phyloP scores from a whole-genome alignment of 1,284 basidiomycete species.

The Stereum hirsutum region DNA sequence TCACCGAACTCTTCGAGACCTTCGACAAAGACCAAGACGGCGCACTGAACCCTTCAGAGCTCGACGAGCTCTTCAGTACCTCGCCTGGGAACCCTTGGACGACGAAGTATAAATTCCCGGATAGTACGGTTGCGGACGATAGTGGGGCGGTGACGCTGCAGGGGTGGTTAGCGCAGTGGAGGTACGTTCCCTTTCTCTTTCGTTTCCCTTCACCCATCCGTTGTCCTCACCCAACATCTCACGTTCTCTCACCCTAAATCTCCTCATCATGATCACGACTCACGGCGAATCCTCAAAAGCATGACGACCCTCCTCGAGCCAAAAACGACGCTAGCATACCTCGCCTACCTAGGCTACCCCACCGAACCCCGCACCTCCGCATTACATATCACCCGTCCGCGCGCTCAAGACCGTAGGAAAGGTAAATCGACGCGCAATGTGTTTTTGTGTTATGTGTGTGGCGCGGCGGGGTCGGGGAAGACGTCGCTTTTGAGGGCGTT shows the following conservation, averaged over 20 bases:
- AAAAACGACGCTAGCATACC: conserved; percentile 86
- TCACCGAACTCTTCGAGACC: conserved; percentile 94
- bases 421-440: conserved; percentile 85
- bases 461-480: conserved; percentile 94
- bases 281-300: conserved; percentile 36
- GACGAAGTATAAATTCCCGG: conserved; percentile 77
- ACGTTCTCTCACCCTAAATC: not conserved
- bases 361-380: conserved; percentile 70
- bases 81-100: conserved; percentile 94
- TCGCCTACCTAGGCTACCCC: conserved; percentile 91
- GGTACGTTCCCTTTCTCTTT: conserved; percentile 36
- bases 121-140: conserved; percentile 87
- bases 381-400: conserved; percentile 71
- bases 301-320: conserved; percentile 97
- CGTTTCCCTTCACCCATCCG: not conserved
- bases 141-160: conserved; percentile 88
- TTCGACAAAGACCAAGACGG: conserved; percentile 99
- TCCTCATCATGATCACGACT: not conserved
- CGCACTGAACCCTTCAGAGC: conserved; percentile 78
- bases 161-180: conserved; percentile 99
- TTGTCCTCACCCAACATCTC: no score
- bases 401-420: conserved; percentile 81
- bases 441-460: conserved; percentile 89
- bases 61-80: conserved; percentile 86
- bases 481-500: conserved; percentile 82